Conservation (phyloP, 2,329 filamentous ascomycete species). For the Penicillium sp. region DNA sequence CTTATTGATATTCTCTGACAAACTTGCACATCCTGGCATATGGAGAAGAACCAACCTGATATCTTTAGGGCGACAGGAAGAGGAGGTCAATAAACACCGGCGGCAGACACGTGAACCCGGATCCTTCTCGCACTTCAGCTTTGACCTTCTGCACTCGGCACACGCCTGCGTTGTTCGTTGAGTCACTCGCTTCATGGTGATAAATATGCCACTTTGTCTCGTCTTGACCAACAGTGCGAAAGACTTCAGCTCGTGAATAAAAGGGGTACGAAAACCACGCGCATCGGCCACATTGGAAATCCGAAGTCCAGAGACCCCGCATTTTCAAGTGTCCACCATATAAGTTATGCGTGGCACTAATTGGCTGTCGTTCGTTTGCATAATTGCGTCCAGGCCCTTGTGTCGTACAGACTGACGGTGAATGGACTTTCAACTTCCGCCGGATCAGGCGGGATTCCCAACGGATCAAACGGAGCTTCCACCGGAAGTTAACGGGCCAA, state of each 20-base stretch:
- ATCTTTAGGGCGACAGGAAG: background rate
- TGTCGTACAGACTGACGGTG: background rate
- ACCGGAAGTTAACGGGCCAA: constrained; percentile 4
- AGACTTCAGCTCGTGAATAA: background rate
- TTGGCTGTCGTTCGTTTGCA: background rate
- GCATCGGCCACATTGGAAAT: background rate
- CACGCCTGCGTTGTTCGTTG: background rate
- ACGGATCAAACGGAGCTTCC: background rate
- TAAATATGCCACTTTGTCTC: background rate
- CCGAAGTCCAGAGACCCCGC: constrained; percentile 4
- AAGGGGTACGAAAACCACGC: background rate
- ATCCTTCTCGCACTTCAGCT: background rate
- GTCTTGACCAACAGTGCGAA: background rate
- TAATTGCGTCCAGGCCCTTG: background rate
- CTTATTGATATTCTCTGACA: background rate
- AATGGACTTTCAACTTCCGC: constrained; percentile 2
- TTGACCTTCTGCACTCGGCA: background rate
- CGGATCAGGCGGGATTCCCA: background rate
- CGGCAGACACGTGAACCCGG: background rate
- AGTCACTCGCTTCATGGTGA: background rate
- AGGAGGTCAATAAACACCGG: background rate
- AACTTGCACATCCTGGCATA: background rate
- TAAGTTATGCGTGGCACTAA: background rate
- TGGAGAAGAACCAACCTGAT: background rate
- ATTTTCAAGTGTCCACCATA: background rate